phyloP scores from a whole-genome alignment of 2,329 filamentous ascomycete genomes.

The Pseudocercospora crystallina region DNA sequence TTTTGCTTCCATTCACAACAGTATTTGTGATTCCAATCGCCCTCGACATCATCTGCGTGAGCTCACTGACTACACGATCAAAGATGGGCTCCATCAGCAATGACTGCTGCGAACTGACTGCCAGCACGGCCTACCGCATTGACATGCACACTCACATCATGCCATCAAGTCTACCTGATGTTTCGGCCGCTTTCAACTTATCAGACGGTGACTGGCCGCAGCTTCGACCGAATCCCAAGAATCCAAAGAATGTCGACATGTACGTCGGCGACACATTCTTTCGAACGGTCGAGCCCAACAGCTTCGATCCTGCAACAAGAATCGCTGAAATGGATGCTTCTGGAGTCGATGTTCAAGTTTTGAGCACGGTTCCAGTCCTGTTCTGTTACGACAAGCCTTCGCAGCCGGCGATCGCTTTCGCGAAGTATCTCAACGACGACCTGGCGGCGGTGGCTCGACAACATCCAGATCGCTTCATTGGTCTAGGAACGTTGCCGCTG shows the following conservation, averaged over 20 bases:
- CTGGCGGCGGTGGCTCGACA: slow-evolving; percentile 7
- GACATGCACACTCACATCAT: slow-evolving; percentile 18
- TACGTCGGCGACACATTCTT: slow-evolving; percentile 16
- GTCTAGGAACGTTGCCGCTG: slow-evolving; percentile 10
- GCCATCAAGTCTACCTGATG: slow-evolving; percentile 10
- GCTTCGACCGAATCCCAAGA: slow-evolving; percentile 3
- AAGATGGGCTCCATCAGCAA: not conserved
- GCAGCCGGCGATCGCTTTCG: slow-evolving; percentile 6
- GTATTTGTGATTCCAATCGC: too few relatives aligned
- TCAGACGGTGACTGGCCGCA: slow-evolving; percentile 8
- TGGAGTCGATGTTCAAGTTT: slow-evolving; percentile 11
- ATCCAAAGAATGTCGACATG: slow-evolving; percentile 12
- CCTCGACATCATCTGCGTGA: not conserved
- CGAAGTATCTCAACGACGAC: slow-evolving; percentile 14
- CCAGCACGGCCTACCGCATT: slow-evolving; percentile 4
- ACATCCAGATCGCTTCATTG: slow-evolving; percentile 8
- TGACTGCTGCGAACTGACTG: slow-evolving; percentile 2
- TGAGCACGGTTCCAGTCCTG: slow-evolving; percentile 14
- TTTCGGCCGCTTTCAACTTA: not conserved
- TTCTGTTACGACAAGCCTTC: slow-evolving; percentile 17
- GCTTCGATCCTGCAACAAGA: slow-evolving; percentile 13
- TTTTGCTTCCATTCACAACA: too few relatives aligned
- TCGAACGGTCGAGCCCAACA: slow-evolving; percentile 14
- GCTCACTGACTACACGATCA: not conserved
- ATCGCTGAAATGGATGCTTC: slow-evolving; percentile 10